These are phyloP conservation scores for Dillenia suffruticosa DNA, from an alignment of 164 flowering plant species.

Conservation along the genomic window DNA sequence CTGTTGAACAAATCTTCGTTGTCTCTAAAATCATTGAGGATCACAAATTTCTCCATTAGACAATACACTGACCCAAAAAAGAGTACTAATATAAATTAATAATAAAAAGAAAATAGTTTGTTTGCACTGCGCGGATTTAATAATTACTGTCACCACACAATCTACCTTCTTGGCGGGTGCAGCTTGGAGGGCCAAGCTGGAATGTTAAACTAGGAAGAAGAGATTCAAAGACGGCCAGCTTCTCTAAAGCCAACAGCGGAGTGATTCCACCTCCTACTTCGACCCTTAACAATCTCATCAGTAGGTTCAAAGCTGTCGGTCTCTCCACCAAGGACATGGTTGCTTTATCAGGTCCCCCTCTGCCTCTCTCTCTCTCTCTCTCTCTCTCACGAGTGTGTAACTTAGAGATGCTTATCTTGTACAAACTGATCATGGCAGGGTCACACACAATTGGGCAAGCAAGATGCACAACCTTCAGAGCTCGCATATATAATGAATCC, in stretches of 20 bases:
- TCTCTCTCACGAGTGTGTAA: background rate
- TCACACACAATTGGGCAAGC: slow-evolving; percentile 42
- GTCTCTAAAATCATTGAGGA: too few relatives aligned
- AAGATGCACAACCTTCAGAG: slow-evolving; percentile 26
- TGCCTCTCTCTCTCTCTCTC: background rate
- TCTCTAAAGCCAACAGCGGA: slow-evolving; percentile 31
- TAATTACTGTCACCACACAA: too few relatives aligned
- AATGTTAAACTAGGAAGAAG: slow-evolving; percentile 46
- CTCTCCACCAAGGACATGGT: slow-evolving; percentile 48
- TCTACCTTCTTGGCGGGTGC: background rate
- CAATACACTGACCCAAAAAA: too few relatives aligned
- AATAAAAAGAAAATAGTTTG: too few relatives aligned
- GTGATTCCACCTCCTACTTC: slow-evolving; percentile 39
- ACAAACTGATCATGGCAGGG: slow-evolving; percentile 12
- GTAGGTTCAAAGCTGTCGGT: slow-evolving; percentile 28
- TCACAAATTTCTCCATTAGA: too few relatives aligned
- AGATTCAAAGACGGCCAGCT: slow-evolving; percentile 42
- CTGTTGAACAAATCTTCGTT: too few relatives aligned
- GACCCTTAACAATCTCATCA: slow-evolving; percentile 28
- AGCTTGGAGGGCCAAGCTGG: slow-evolving; percentile 52
- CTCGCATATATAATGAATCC: slow-evolving; percentile 36
- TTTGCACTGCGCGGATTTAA: too few relatives aligned
- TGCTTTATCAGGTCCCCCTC: slow-evolving; percentile 31
- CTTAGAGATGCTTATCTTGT: too few relatives aligned
- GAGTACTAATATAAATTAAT: too few relatives aligned